Conservation (phyloP, 2,329 filamentous ascomycete species). For the Pyricularia pennisetigena region DNA sequence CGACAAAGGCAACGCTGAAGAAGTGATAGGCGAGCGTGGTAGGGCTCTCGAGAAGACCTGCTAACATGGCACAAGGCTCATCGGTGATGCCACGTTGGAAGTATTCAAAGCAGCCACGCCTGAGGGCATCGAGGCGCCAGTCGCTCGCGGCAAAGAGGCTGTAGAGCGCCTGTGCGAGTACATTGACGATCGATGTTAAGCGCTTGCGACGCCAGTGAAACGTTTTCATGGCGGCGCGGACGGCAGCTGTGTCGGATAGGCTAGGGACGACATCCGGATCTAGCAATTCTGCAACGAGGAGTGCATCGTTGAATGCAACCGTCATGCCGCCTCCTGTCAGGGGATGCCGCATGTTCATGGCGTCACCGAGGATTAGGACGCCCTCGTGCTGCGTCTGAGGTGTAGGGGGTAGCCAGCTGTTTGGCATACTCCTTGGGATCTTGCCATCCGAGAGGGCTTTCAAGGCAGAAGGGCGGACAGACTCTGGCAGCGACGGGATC, state of each 20-base stretch:
- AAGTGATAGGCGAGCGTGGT: conserved; percentile 82
- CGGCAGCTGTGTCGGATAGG: conserved; percentile 55
- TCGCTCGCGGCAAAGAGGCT: conserved; percentile 81
- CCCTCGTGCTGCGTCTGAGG: conserved; percentile 51
- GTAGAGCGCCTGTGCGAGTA: conserved; percentile 93
- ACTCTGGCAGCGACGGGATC: conserved; percentile 64
- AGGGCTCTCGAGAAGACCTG: conserved; percentile 70
- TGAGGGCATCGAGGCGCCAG: conserved; percentile 65
- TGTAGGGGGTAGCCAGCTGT: conserved; percentile 79
- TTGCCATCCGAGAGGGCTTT: conserved; percentile 69
- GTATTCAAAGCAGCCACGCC: conserved; percentile 86
- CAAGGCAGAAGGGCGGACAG: conserved; percentile 63
- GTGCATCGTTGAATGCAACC: conserved; percentile 86
- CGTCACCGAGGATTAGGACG: conserved; percentile 79
- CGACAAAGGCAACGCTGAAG: conserved; percentile 73
- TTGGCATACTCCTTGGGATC: conserved; percentile 81
- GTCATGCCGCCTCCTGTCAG: conserved; percentile 98
- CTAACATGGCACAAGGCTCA: conserved; percentile 73
- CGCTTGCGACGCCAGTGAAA: conserved; percentile 87
- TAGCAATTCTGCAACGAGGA: conserved; percentile 66
- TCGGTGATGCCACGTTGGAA: conserved; percentile 70
- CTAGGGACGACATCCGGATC: conserved; percentile 57
- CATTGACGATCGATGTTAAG: conserved; percentile 84
- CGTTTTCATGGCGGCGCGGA: conserved; percentile 57
- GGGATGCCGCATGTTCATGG: conserved; percentile 99